Conservation (phyloP, 2,329 filamentous ascomycete species). For the Aspergillus puulaauensis region DNA sequence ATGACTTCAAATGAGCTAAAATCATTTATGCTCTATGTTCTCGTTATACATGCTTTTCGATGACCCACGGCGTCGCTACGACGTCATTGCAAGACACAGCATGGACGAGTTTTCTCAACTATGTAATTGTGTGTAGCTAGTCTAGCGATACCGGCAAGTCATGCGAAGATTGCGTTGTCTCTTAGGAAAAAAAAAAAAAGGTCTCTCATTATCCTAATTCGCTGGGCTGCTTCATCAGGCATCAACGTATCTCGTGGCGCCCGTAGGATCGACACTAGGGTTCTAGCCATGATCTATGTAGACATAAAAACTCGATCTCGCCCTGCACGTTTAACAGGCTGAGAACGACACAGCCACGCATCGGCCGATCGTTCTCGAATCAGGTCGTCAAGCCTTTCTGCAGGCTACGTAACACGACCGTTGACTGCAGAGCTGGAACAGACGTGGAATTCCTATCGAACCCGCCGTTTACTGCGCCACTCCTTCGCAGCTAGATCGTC, state of each 20-base stretch:
- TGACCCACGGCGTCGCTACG: slow-evolving; percentile 13
- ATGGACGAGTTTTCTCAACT: background rate
- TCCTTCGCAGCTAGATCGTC: background rate
- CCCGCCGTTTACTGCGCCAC: background rate
- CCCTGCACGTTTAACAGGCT: slow-evolving; percentile 1
- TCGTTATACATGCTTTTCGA: slow-evolving; percentile 6
- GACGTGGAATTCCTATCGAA: background rate
- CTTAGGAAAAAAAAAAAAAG: background rate
- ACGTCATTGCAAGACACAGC: slow-evolving; percentile 5
- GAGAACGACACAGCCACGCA: slow-evolving; percentile 5
- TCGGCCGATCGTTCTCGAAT: background rate
- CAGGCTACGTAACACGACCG: background rate
- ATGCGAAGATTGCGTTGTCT: background rate
- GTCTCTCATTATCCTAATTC: slow-evolving; percentile 1
- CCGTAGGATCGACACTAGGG: slow-evolving; percentile 2
- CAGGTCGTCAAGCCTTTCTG: background rate
- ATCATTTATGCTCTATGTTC: slow-evolving; percentile 11
- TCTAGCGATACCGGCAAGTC: slow-evolving; percentile 2
- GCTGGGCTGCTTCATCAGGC: background rate
- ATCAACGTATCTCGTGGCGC: slow-evolving; percentile 5
- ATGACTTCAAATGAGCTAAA: slow-evolving; percentile 14
- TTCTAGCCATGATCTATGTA: background rate
- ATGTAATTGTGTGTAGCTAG: background rate
- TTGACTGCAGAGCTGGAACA: background rate
- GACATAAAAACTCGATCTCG: background rate